phyloP scores from a whole-genome alignment of 2,329 filamentous ascomycete species.

The Sclerotinia sclerotiorum region DNA sequence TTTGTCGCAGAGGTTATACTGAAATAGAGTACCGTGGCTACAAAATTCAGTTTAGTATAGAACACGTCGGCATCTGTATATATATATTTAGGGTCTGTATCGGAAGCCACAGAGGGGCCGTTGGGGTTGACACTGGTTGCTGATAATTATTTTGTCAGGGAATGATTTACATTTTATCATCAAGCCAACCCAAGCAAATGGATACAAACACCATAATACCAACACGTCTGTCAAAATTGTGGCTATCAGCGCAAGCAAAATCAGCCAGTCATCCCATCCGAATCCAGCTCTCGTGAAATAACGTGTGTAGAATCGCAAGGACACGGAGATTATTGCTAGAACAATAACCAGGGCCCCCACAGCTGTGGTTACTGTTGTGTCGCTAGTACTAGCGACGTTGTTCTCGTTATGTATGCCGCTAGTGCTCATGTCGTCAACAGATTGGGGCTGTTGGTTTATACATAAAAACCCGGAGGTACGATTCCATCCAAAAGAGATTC shows the following conservation, averaged over 20 bases:
- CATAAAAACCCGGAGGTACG: neutral
- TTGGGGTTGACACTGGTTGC: constrained; percentile 16
- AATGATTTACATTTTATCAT: neutral
- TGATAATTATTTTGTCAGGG: neutral
- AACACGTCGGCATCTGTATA: constrained; percentile 13
- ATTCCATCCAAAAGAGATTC: neutral
- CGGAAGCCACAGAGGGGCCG: constrained; percentile 2
- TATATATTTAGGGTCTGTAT: constrained; percentile 1
- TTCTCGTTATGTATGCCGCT: neutral
- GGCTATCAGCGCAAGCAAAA: constrained; percentile 15
- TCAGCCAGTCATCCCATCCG: constrained; percentile 16
- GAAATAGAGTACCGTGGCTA: constrained; percentile 12
- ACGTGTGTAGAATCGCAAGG: constrained; percentile 10
- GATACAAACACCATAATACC: constrained; percentile 11
- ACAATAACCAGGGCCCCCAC: constrained; percentile 9
- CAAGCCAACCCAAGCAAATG: neutral
- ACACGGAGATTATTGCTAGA: neutral
- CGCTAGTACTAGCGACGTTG: neutral
- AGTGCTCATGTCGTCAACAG: neutral
- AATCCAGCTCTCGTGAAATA: constrained; percentile 8
- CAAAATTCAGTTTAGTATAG: constrained; percentile 15
- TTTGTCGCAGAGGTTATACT: constrained; percentile 8
- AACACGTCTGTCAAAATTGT: constrained; percentile 14
- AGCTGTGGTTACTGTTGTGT: constrained; percentile 8
- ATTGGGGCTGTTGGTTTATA: neutral